Evolutionary conservation across 192 early-diverging fungal species (phyloP), one percentile per base, ranked within the genome.

Genomic region (Helicostylum pulchrum): DNA sequence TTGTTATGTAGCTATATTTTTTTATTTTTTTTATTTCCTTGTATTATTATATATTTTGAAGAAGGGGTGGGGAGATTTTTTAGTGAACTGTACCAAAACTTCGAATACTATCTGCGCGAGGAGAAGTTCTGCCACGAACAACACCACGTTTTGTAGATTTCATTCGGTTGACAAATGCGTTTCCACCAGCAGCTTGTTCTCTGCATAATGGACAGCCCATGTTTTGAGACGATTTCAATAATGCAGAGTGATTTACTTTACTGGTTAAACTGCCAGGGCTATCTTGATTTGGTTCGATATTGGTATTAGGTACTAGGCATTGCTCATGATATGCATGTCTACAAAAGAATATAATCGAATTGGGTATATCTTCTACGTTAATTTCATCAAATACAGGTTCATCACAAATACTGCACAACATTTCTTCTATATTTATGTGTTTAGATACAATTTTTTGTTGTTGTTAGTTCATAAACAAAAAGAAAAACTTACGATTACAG

Each of bases 291-390:
- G 67, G 48, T 17, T 62, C 65, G 14, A 66, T 64, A 2, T 85
- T 76, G 23, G 83, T 82, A 3, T 83, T 74, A 14, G 78, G 76
- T 43, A 92, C 69, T n/a, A 98, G 71, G 59, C 97, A 99, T 11
- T 73, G 58, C 65, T 92, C 88, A 62, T 99, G 97, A 67, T 85
- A 96, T 1, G 83, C 80, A 69, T 99, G 95, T 60, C 87, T 81
- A 61, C 97, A 99, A 74, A 95, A 97, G 65, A 96, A 99, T 14
- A 94, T 78, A 39, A 97, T 76, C 58, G 78, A 82, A 57, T 74
- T 83, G n/a, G 60, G 50, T 43, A 59, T 34, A 46, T 49, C 46
- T 42, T 69, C 68, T 23, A 47, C 48, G n/a, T 50, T 66, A 1
- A 61, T 63, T n/a, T 65, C 39, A 50, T 70, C 62, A 50, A 85